Conservation (phyloP, 108 stramenopile genomes). For the Hondaea fermentalgiana region DNA sequence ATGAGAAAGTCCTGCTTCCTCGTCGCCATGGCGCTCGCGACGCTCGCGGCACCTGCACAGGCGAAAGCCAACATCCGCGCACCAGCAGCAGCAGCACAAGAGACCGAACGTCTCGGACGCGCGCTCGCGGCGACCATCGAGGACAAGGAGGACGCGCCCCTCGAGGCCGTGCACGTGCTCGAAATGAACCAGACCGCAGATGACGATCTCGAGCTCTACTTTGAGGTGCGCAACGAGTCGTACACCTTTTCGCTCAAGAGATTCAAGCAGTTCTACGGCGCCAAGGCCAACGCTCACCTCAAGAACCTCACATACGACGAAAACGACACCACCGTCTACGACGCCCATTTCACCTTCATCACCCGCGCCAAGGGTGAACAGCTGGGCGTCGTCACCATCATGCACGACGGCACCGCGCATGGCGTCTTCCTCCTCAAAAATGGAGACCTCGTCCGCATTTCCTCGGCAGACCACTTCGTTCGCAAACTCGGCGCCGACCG, state of each 20-base stretch:
- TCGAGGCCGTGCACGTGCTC: background rate
- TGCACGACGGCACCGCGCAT: background rate
- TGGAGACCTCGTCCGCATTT: background rate
- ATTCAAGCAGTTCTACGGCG: background rate
- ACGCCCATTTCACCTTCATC: background rate
- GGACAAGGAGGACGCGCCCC: background rate
- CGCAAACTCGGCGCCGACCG: background rate
- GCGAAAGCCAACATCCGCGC: too few species aligned
- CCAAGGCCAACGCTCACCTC: background rate
- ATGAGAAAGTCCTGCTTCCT: too few species aligned
- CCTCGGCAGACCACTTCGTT: background rate
- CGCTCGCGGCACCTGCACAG: too few species aligned
- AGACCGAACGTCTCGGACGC: background rate
- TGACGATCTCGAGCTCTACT: background rate
- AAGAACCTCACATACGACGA: background rate
- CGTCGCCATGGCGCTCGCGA: too few species aligned
- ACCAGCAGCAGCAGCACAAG: background rate
- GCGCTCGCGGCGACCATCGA: background rate
- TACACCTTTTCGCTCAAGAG: background rate
- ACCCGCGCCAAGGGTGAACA: background rate
- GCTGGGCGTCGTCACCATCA: background rate
- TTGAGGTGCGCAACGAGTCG: background rate
- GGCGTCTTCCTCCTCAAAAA: background rate
- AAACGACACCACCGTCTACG: background rate
- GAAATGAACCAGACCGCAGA: background rate